phyloP scores from a whole-genome alignment of 306 rosid species.

The Vigna angularis region DNA sequence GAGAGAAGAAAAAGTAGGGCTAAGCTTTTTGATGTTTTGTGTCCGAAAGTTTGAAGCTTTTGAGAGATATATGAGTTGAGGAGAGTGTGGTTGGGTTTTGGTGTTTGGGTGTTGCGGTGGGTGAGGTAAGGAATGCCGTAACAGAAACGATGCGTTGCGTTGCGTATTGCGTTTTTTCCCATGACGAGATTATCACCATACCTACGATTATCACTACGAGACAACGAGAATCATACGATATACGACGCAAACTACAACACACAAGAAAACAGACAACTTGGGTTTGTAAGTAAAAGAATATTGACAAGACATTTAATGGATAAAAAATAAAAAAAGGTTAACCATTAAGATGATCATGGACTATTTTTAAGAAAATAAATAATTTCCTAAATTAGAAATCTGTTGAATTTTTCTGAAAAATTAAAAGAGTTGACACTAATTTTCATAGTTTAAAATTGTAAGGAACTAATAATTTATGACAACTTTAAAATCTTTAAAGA shows the following conservation, averaged over 20 bases:
- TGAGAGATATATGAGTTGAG: background rate
- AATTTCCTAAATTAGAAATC: background rate
- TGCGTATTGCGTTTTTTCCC: slow-evolving; percentile 19
- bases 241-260: background rate
- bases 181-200: background rate
- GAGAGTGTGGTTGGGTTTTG: slow-evolving; percentile 45
- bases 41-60: slow-evolving; percentile 28
- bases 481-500: background rate
- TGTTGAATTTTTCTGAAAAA: background rate
- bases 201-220: background rate
- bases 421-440: too few species aligned
- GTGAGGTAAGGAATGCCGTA: slow-evolving; percentile 54
- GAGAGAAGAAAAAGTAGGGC: slow-evolving; percentile 27
- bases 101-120: slow-evolving; percentile 40
- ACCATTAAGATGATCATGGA: too few species aligned
- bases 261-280: background rate
- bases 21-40: background rate
- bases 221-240: slow-evolving; percentile 8
- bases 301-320: background rate
- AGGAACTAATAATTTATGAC: background rate
- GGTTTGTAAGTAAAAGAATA: background rate
- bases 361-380: background rate
- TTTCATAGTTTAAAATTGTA: too few species aligned
- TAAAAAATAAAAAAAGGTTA: background rate
- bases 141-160: slow-evolving; percentile 43